Conservation (phyloP, 352 stramenopile species). For the Phytophthora pinifolia region DNA sequence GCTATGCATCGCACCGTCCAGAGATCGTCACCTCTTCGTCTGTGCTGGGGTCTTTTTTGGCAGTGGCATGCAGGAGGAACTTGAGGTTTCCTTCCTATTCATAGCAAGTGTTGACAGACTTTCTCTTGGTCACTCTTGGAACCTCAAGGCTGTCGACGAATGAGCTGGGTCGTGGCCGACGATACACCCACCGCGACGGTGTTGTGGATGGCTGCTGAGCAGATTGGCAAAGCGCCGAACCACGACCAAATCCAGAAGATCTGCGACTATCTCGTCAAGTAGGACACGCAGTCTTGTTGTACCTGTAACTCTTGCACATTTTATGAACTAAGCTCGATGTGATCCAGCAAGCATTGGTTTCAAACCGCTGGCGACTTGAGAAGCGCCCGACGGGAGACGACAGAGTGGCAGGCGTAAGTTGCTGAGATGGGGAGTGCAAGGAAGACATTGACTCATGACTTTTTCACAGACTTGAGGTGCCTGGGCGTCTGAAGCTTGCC, state of each 20-base stretch:
- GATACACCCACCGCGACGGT: slow-evolving; percentile 41
- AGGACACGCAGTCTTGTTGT: slow-evolving; percentile 1
- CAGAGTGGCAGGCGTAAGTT: slow-evolving; percentile 61
- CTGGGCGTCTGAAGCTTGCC: slow-evolving; percentile 59
- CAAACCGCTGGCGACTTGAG: slow-evolving; percentile 61
- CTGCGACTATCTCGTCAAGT: slow-evolving; percentile 67
- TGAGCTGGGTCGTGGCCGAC: slow-evolving; percentile 33
- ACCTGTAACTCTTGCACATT: background rate
- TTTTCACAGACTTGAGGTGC: slow-evolving; percentile 44
- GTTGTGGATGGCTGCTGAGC: slow-evolving; percentile 53
- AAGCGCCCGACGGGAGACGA: slow-evolving; percentile 33
- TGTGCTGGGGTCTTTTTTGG: background rate
- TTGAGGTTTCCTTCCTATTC: slow-evolving; percentile 6
- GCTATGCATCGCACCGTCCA: slow-evolving; percentile 3
- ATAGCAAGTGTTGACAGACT: slow-evolving; percentile 6
- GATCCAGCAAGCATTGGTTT: slow-evolving; percentile 64
- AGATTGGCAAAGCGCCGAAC: slow-evolving; percentile 53
- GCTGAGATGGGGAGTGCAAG: background rate
- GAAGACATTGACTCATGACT: background rate
- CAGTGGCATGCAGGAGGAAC: background rate
- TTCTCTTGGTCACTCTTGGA: slow-evolving; percentile 6
- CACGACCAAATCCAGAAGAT: slow-evolving; percentile 53
- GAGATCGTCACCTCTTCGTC: background rate
- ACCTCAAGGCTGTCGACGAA: slow-evolving; percentile 4
- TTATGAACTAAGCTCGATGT: slow-evolving; percentile 4